Evolutionary conservation across 2,329 filamentous ascomycete species (phyloP), one percentile per base, ranked within the genome.

Genomic region (Fusarium sp.): DNA sequence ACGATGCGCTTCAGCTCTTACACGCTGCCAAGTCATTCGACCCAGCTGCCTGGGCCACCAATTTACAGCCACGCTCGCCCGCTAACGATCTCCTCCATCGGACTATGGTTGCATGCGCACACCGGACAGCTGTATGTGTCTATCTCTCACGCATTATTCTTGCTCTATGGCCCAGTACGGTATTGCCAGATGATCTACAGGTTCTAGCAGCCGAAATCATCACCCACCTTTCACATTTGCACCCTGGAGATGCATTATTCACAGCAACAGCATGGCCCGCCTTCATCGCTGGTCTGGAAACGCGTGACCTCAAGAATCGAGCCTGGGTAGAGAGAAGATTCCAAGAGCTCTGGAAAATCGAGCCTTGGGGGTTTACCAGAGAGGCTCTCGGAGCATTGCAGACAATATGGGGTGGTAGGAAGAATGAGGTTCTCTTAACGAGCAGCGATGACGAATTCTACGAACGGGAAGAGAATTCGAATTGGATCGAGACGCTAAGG

Each of bases 361-460:
- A 46, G 43, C 23, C 43, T 28, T 46, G 23, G 43, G 43, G 43
- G 5, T 21, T 28, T 1, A 46, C 23, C 3, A 46, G 23, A 46
- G 43, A 46, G 3, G 43, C 43, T 7, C 43, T 46, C 5, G 12
- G 8, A 5, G 23, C 11, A 28, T 28, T 46, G 23, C 5, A 18
- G 12, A 28, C 43, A 46, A 6, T 46, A 13, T 46, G 43, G 43
- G 4, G 7, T 3, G 43, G 1, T 23, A 15, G 23, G 12, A 28
- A 28, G 5, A 28, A 28, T 15, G 18, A 9, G 3, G 4, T 19
- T 28, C 3, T 15, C 43, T 15, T 10, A 3, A 46, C 18, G 5
- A 21, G 1, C 8, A 10, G 11, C 9, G 23, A 28, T 0, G 8
- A 9, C 18, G 43, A 46, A 15, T 7, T 7, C 8, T 21, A 15